Conservation (phyloP, 345 rosid species). For the Euphorbia tirucalli region DNA sequence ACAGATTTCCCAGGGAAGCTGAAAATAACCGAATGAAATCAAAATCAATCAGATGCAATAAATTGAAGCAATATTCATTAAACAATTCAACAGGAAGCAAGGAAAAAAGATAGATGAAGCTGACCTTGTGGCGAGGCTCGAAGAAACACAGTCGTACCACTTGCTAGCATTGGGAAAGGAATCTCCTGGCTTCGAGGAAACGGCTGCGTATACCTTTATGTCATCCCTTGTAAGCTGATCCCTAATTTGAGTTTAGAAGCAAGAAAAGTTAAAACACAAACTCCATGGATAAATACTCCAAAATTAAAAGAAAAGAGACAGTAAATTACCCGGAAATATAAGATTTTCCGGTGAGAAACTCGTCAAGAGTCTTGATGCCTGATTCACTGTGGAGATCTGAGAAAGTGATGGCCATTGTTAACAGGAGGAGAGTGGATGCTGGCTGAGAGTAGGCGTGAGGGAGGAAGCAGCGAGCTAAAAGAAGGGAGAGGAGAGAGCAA, state of each 20-base stretch:
- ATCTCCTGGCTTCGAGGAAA: constrained; percentile 52
- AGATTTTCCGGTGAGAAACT: constrained; percentile 64
- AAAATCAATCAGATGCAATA: neutral
- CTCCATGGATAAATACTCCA: too few species aligned
- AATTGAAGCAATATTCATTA: neutral
- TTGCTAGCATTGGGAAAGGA: constrained; percentile 66
- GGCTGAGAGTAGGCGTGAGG: neutral
- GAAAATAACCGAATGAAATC: neutral
- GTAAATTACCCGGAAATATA: constrained; percentile 65
- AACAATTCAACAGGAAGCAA: neutral
- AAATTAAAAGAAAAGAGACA: neutral
- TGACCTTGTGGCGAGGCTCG: constrained; percentile 66
- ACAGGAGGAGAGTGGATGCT: neutral
- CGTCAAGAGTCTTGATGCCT: constrained; percentile 78
- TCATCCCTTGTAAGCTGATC: constrained; percentile 61
- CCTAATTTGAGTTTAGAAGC: constrained; percentile 31
- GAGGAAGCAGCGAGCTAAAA: neutral
- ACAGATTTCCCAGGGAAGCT: constrained; percentile 88
- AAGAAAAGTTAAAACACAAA: neutral
- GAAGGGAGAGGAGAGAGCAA: neutral
- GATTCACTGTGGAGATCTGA: constrained; percentile 82
- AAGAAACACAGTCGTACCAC: constrained; percentile 73
- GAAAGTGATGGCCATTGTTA: constrained; percentile 68
- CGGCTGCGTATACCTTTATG: constrained; percentile 77
- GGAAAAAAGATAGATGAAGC: constrained; percentile 2